phyloP scores from a whole-genome alignment of 805 yeast genomes.

The Debaryomyces castellii region DNA sequence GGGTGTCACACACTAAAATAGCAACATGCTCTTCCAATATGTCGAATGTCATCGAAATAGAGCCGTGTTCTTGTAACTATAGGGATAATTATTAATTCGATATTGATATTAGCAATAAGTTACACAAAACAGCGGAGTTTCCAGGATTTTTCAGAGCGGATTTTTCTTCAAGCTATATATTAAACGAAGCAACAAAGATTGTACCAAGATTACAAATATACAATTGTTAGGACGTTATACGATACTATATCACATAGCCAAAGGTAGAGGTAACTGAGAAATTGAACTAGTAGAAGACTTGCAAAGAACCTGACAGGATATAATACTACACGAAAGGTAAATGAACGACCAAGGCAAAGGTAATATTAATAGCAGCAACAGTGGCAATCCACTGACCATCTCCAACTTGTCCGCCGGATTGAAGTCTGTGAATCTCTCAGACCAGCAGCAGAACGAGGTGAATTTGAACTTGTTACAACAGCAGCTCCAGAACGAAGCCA shows the following conservation, averaged over 20 bases:
- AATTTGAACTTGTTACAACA: conserved; percentile 44
- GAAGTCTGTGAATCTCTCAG: conserved; percentile 41
- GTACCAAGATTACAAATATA: background rate
- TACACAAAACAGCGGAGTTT: conserved; percentile 1
- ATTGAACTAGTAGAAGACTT: background rate
- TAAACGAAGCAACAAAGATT: background rate
- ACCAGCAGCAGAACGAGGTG: conserved; percentile 43
- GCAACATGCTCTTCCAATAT: conserved; percentile 28
- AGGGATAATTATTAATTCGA: no score
- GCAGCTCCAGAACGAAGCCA: conserved; percentile 43
- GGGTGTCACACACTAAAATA: conserved; percentile 40
- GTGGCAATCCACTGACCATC: conserved; percentile 25
- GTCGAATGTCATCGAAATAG: background rate
- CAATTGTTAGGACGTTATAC: background rate
- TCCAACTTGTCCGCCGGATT: conserved; percentile 48
- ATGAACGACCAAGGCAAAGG: background rate
- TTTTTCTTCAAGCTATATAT: background rate
- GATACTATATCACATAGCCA: background rate
- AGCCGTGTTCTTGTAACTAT: background rate
- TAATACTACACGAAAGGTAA: background rate
- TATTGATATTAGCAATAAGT: background rate
- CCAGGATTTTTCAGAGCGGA: background rate
- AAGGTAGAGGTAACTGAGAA: background rate
- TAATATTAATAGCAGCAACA: conserved; percentile 7
- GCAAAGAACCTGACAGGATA: background rate